These are phyloP conservation scores for Glycine tomentella DNA, from an alignment of 306 rosid genomes.

Conservation along the genomic window DNA sequence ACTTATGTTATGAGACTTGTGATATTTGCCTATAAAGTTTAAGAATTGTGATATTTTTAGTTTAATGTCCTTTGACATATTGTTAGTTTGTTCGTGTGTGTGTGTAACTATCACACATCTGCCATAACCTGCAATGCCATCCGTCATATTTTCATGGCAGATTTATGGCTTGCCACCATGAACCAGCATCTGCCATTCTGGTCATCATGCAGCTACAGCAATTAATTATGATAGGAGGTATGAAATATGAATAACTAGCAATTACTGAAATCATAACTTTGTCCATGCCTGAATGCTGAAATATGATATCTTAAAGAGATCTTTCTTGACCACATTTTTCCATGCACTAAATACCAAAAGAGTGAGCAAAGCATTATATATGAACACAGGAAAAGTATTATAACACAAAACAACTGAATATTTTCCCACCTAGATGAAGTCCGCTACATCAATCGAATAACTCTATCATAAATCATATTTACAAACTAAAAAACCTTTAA, in stretches of 20 bases:
- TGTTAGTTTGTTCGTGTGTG: too few relatives aligned
- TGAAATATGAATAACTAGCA: neutral
- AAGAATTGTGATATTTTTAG: too few relatives aligned
- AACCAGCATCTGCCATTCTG: neutral
- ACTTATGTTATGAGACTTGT: too few relatives aligned
- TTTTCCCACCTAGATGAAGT: neutral
- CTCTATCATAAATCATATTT: neutral
- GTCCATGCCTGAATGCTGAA: neutral
- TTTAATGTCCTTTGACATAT: too few relatives aligned
- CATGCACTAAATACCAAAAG: neutral
- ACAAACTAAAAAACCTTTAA: neutral
- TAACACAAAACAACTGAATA: neutral
- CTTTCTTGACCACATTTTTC: neutral
- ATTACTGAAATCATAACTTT: neutral
- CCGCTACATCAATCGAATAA: neutral
- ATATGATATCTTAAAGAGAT: conserved; percentile 3
- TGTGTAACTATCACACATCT: too few relatives aligned
- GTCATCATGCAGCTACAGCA: neutral
- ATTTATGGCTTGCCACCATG: too few relatives aligned
- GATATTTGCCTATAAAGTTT: neutral
- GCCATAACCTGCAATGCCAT: too few relatives aligned
- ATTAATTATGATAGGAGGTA: neutral
- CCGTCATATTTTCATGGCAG: too few relatives aligned
- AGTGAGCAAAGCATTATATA: conserved; percentile 11
- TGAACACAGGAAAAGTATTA: neutral